These are phyloP conservation scores for Globisporangium cylindrosporum DNA, from an alignment of 352 stramenopile genomes.

Conservation along the genomic window DNA sequence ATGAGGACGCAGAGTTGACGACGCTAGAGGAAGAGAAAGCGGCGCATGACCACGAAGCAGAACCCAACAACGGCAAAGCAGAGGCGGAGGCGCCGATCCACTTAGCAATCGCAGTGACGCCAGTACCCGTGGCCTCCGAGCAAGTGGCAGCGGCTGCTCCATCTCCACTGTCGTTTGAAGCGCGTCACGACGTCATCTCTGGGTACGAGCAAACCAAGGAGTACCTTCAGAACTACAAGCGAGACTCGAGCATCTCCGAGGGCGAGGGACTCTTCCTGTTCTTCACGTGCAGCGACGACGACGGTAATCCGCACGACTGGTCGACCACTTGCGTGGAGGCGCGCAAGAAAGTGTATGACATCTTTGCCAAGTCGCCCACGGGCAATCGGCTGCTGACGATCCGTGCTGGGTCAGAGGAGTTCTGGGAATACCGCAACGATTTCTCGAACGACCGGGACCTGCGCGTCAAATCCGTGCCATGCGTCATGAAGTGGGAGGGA, in stretches of 20 bases:
- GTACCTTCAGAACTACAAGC: constrained; percentile 44
- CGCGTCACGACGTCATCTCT: constrained; percentile 41
- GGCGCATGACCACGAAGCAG: constrained; percentile 15
- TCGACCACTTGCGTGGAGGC: constrained; percentile 40
- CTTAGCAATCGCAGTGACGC: not conserved
- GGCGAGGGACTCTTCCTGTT: constrained; percentile 60
- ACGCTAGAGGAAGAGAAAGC: constrained; percentile 18
- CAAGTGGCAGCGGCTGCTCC: not conserved
- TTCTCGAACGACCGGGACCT: constrained; percentile 61
- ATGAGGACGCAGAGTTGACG: not conserved
- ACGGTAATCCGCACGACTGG: constrained; percentile 48
- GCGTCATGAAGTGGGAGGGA: constrained; percentile 61
- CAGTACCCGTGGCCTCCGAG: not conserved
- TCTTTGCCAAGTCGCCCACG: constrained; percentile 51
- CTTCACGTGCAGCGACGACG: constrained; percentile 59
- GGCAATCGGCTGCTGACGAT: constrained; percentile 61
- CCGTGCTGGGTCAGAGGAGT: constrained; percentile 43
- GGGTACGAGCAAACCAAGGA: constrained; percentile 50
- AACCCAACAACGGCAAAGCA: not conserved
- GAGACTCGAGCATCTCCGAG: constrained; percentile 14
- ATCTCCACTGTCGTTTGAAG: constrained; percentile 22
- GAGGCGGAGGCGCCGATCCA: constrained; percentile 14
- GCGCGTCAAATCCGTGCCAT: constrained; percentile 58
- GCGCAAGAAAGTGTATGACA: constrained; percentile 45
- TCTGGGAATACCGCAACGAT: constrained; percentile 51